These are phyloP conservation scores for Pseudocercospora musae DNA, from an alignment of 2,329 filamentous ascomycete genomes.

Conservation along the genomic window DNA sequence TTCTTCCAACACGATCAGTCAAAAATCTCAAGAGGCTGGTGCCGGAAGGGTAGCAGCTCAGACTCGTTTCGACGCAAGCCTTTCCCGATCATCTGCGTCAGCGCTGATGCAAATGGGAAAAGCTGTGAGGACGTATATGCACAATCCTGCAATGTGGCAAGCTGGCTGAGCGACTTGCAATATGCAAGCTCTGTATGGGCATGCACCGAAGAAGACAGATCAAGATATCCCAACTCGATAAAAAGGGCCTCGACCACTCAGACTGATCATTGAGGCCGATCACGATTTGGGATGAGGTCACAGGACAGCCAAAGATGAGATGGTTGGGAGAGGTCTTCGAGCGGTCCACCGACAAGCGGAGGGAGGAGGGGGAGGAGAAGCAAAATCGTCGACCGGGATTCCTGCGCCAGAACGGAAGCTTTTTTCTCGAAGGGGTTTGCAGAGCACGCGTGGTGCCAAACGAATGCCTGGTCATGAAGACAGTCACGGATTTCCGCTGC, in stretches of 20 bases:
- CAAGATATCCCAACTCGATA: neutral
- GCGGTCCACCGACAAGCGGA: neutral
- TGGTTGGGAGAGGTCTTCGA: neutral
- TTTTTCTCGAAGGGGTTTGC: neutral
- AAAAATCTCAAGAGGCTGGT: no score
- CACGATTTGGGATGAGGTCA: neutral
- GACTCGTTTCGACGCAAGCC: no score
- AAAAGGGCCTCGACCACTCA: neutral
- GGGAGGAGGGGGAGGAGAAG: neutral
- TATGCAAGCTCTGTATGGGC: no score
- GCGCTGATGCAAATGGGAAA: no score
- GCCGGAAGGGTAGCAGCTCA: no score
- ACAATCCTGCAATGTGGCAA: no score
- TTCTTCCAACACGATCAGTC: no score
- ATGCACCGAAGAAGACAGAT: neutral
- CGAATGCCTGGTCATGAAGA: neutral
- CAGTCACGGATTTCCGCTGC: neutral
- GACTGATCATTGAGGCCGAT: neutral
- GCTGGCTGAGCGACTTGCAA: no score
- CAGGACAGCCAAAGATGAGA: neutral
- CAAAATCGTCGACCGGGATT: neutral
- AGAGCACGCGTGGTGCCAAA: neutral
- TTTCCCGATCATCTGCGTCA: no score
- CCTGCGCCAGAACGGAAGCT: neutral
- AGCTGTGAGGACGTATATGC: no score